Evolutionary conservation across 2,329 filamentous ascomycete species (phyloP), one percentile per base, ranked within the genome.

Genomic region (Nothophoma quercina): DNA sequence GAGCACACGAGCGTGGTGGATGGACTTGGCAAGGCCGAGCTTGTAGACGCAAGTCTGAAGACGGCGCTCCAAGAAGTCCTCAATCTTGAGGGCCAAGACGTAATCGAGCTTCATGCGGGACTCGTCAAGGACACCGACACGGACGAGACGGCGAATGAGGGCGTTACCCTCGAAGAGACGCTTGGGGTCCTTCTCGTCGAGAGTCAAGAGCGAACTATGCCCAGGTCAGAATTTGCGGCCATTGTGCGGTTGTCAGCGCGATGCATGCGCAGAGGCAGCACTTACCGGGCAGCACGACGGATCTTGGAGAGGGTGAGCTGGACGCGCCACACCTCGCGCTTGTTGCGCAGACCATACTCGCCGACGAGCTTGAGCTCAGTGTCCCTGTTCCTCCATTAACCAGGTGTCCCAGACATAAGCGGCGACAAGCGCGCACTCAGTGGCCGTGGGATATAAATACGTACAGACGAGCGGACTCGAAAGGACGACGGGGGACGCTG

Each of bases 101-200:
- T 99, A 97, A 97, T 99, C 95, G 87, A 99, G 95, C 90, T 97
- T 99, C 95, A 99, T 99, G 88, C 95, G 95, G 79, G 93, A 93
- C 86, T 99, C 95, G 81, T 99, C 95, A 77, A 99, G 91, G 77
- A 99, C 95, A 91, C 95, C 95, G 79, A 98, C 93, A 81, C 95
- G 95, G 70, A 99, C 95, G 70, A 99, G 92, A 90, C 95, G 95
- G 81, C 95, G 95, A 89, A 99, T 99, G 80, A 99, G 88, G 79
- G 95, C 95, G 83, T 99, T 99, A 83, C 95, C 95, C 88, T 99
- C 95, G 87, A 99, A 99, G 70, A 99, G 93, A 84, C 95, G 93
- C 89, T 98, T 98, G 81, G 95, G 95, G 85, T 99, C 95, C 86
- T 99, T 99, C 87, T 99, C 95, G 78, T 99, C 95, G 79, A 99